Percentiles rank a stretch among this genome's conserved stretches.
phyloP scores from a whole-genome alignment of 108 stramenopile genomes.

The Halocafeteria seosinensis region DNA sequence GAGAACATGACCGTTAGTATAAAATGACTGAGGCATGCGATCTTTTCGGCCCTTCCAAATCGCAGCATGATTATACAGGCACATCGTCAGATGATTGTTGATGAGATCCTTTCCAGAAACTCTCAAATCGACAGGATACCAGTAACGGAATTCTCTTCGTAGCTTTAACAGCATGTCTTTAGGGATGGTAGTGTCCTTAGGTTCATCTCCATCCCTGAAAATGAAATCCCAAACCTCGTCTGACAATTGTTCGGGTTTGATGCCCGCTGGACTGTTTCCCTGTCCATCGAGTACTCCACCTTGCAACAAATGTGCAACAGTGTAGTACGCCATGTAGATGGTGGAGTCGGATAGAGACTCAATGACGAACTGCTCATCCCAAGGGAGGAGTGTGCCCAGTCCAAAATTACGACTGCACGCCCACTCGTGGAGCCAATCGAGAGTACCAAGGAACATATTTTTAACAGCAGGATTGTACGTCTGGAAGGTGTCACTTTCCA shows the following conservation, averaged over 20 bases:
- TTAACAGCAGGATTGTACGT: conserved; percentile 58
- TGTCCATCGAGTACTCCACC: conserved; percentile 58
- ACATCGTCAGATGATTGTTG: conserved; percentile 93
- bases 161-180: conserved; percentile 53
- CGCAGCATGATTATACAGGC: conserved; percentile 87
- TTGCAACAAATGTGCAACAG: conserved; percentile 77
- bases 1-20: conserved; percentile 77
- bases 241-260: conserved; percentile 58
- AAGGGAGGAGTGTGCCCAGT: conserved; percentile 78
- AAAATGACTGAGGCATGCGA: conserved; percentile 70
- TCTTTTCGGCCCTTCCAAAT: conserved; percentile 61
- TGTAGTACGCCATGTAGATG: conserved; percentile 98
- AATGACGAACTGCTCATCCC: conserved; percentile 90
- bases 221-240: conserved; percentile 82
- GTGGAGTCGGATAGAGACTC: conserved; percentile 89
- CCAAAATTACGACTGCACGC: conserved; percentile 91
- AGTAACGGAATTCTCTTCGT: conserved; percentile 68
- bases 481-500: conserved; percentile 61
- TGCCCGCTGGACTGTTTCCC: conserved; percentile 40
- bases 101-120: conserved; percentile 90
- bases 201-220: conserved; percentile 53
- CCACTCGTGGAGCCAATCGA: conserved; percentile 94
- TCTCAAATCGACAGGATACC: conserved; percentile 93
- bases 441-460: conserved; percentile 56
- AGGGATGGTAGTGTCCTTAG: conserved; percentile 45